phyloP scores from a whole-genome alignment of 768 basidiomycete species.

The Sarcodon sp. region DNA sequence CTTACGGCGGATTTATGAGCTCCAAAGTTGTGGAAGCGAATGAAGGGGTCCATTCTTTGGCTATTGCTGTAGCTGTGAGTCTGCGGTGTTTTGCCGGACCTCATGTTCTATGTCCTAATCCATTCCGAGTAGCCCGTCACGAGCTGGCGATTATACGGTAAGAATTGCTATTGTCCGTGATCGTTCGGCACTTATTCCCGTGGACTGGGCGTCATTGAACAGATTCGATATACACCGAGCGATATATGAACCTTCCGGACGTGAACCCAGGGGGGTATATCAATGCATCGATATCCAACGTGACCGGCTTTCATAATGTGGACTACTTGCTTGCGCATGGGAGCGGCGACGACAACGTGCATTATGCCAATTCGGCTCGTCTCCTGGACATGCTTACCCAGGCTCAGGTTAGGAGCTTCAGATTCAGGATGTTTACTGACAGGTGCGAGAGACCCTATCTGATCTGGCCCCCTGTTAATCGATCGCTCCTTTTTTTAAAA shows the following conservation, averaged over 20 bases:
- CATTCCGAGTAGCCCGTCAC: conserved; percentile 54
- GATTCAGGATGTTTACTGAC: conserved; percentile 96
- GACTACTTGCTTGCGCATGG: conserved; percentile 86
- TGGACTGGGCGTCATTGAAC: background rate
- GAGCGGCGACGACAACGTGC: conserved; percentile 94
- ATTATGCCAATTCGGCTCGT: conserved; percentile 84
- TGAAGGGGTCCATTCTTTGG: conserved; percentile 81
- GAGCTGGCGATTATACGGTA: conserved; percentile 75
- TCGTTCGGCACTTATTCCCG: background rate
- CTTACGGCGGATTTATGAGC: conserved; percentile 94
- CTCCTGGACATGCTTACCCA: conserved; percentile 88
- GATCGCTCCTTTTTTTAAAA: background rate
- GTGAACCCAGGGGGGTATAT: conserved; percentile 81
- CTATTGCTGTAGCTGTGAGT: conserved; percentile 83
- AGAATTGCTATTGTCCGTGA: conserved; percentile 8
- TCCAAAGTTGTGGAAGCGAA: conserved; percentile 86
- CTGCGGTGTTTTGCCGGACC: background rate
- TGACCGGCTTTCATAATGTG: conserved; percentile 72
- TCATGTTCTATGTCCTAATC: conserved; percentile 5
- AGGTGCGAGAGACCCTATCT: conserved; percentile 38
- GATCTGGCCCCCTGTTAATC: conserved; percentile 9
- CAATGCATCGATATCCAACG: conserved; percentile 78
- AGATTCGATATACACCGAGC: conserved; percentile 96
- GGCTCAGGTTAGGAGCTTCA: conserved; percentile 56
- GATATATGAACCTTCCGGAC: conserved; percentile 84